A percentile compares a stretch with the other conserved stretches of the same genome.
Evolutionary conservation across 2,329 filamentous ascomycete species (phyloP).

Genomic region (Helminthosporium solani): DNA sequence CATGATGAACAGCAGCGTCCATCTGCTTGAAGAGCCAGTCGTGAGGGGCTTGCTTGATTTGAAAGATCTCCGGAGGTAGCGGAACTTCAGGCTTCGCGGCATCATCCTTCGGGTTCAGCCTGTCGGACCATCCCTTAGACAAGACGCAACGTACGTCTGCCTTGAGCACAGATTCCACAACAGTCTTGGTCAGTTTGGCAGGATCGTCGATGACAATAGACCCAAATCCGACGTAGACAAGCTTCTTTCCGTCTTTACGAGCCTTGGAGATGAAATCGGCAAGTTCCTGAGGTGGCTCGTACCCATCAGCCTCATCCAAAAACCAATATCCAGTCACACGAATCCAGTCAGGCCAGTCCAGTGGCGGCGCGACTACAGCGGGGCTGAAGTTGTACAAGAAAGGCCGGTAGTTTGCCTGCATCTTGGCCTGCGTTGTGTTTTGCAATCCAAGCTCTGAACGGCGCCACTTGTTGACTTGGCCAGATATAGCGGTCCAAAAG

Average conservation of each 20-base stretch:
- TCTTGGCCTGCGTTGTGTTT: slow-evolving; percentile 80
- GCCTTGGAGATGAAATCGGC: slow-evolving; percentile 81
- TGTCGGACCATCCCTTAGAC: slow-evolving; percentile 96
- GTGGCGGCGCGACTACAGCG: slow-evolving; percentile 85
- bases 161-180: slow-evolving; percentile 85
- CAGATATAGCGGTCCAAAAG: slow-evolving; percentile 91
- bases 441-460: slow-evolving; percentile 76
- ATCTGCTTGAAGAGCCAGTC: slow-evolving; percentile 96
- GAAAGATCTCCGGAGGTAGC: slow-evolving; percentile 76
- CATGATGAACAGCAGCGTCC: slow-evolving; percentile 91
- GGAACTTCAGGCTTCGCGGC: slow-evolving; percentile 64
- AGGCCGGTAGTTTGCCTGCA: slow-evolving; percentile 96
- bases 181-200: slow-evolving; percentile 83
- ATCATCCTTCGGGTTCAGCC: slow-evolving; percentile 53
- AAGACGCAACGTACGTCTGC: slow-evolving; percentile 93
- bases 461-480: slow-evolving; percentile 91
- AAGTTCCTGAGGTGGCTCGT: slow-evolving; percentile 74
- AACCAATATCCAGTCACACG: slow-evolving; percentile 98
- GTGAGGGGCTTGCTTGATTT: slow-evolving; percentile 88
- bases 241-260: slow-evolving; percentile 76
- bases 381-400: slow-evolving; percentile 98
- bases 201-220: slow-evolving; percentile 94
- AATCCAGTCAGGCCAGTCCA: slow-evolving; percentile 98
- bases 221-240: slow-evolving; percentile 96
- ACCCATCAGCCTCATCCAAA: slow-evolving; percentile 70